Evolutionary conservation across 208 protist species (phyloP).

Genomic region (Crithidia bombi): DNA sequence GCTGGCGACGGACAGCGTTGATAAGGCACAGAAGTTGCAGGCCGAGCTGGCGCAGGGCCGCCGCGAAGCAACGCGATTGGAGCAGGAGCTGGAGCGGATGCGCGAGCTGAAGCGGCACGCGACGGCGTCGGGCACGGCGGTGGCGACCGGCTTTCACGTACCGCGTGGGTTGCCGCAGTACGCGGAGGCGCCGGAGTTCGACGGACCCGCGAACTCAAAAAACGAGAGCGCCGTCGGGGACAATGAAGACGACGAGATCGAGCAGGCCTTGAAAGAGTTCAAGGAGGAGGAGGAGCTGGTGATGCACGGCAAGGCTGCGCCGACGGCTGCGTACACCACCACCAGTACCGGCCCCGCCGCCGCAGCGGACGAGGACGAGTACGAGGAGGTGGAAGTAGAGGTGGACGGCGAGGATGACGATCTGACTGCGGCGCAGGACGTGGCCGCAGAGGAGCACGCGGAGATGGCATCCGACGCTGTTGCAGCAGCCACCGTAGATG

Average conservation of each 20-base stretch:
- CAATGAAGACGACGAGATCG: slow-evolving; percentile 53
- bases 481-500: slow-evolving; percentile 11
- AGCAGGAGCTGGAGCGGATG: slow-evolving; percentile 68
- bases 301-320: slow-evolving; percentile 19
- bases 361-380: slow-evolving; percentile 24
- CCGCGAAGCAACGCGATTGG: slow-evolving; percentile 55
- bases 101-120: slow-evolving; percentile 40
- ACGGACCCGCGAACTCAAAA: slow-evolving; percentile 38
- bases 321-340: slow-evolving; percentile 9
- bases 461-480: slow-evolving; percentile 8
- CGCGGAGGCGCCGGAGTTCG: slow-evolving; percentile 52
- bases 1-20: slow-evolving; percentile 68
- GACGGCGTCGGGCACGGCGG: slow-evolving; percentile 7
- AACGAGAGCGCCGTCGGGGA: slow-evolving; percentile 48
- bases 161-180: slow-evolving; percentile 39
- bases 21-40: slow-evolving; percentile 69
- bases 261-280: slow-evolving; percentile 41
- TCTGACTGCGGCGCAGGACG: slow-evolving; percentile 21
- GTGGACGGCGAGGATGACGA: slow-evolving; percentile 36
- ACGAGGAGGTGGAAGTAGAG: slow-evolving; percentile 42
- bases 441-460: slow-evolving; percentile 10
- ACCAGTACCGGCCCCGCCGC: slow-evolving; percentile 17
- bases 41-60: slow-evolving; percentile 53
- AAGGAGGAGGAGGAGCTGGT: slow-evolving; percentile 35
- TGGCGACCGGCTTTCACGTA: slow-evolving; percentile 22